A percentile compares a stretch with the other conserved stretches of the same genome.
Conservation (phyloP, 208 protist species). For the Angomonas desouzai region DNA sequence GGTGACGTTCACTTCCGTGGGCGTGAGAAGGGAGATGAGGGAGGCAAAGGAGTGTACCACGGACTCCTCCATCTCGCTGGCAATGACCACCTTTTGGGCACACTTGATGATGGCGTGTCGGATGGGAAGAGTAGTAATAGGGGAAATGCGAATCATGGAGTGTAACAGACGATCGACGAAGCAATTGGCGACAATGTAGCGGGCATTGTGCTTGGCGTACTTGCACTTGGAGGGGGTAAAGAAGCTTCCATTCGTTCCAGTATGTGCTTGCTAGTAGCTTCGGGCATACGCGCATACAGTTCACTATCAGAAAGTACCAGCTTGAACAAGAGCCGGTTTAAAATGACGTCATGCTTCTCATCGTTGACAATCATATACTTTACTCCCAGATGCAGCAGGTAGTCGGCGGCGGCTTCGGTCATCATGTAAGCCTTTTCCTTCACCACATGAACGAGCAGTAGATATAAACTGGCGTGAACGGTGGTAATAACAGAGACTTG, state of each 20-base stretch:
- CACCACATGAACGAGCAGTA: slow-evolving; percentile 61
- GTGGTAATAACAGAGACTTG: slow-evolving; percentile 36
- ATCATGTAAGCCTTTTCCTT: slow-evolving; percentile 48
- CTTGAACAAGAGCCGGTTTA: slow-evolving; percentile 81
- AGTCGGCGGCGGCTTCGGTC: slow-evolving; percentile 42
- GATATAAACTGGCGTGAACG: slow-evolving; percentile 57
- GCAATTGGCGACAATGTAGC: slow-evolving; percentile 45
- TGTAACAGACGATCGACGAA: slow-evolving; percentile 77
- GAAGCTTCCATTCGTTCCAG: slow-evolving; percentile 39
- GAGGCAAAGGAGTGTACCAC: slow-evolving; percentile 54
- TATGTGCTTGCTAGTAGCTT: slow-evolving; percentile 39
- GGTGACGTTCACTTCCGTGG: slow-evolving; percentile 21
- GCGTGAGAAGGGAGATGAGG: slow-evolving; percentile 57
- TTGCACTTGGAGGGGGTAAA: slow-evolving; percentile 54
- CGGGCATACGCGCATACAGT: slow-evolving; percentile 45
- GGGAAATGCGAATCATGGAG: slow-evolving; percentile 34
- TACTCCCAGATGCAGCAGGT: slow-evolving; percentile 49
- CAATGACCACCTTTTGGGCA: slow-evolving; percentile 67
- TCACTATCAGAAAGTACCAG: slow-evolving; percentile 55
- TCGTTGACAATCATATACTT: slow-evolving; percentile 43
- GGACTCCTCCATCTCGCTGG: slow-evolving; percentile 57
- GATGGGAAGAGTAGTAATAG: slow-evolving; percentile 33
- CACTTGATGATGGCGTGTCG: slow-evolving; percentile 39
- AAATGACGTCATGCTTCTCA: slow-evolving; percentile 53
- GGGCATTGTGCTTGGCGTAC: slow-evolving; percentile 65